Percentiles rank a stretch among this genome's conserved stretches.
Evolutionary conservation across 345 rosid genomes (phyloP).

Genomic region (Gossypium rotundifolium): DNA sequence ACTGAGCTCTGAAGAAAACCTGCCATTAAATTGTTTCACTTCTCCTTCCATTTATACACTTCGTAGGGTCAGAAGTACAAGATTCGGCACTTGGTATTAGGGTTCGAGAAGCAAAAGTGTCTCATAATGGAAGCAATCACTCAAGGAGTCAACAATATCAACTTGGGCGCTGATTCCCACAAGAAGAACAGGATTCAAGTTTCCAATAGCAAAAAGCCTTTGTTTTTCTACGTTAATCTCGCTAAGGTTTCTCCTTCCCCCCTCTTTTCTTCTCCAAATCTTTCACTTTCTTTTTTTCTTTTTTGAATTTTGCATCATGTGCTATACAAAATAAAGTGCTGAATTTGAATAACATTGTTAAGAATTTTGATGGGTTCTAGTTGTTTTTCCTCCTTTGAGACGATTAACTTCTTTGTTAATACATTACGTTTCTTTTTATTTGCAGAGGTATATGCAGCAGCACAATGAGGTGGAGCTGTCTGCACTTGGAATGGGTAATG

Average conservation of each 20-base stretch:
- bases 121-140: slow-evolving; percentile 64
- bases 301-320: background rate
- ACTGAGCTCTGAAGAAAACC: background rate
- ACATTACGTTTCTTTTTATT: slow-evolving; percentile 1
- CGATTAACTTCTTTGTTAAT: background rate
- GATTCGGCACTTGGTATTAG: slow-evolving; percentile 8
- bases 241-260: slow-evolving; percentile 51
- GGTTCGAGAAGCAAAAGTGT: background rate
- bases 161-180: slow-evolving; percentile 38
- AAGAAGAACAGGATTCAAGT: slow-evolving; percentile 93
- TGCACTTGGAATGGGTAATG: slow-evolving; percentile 96
- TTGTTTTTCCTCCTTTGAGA: background rate
- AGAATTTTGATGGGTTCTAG: background rate
- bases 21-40: background rate
- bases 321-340: background rate
- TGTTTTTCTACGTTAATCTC: slow-evolving; percentile 94
- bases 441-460: slow-evolving; percentile 93
- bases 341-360: background rate
- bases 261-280: background rate
- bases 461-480: slow-evolving; percentile 81
- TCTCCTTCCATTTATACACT: background rate
- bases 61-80: background rate
- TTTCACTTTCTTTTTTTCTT: background rate
- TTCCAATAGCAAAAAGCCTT: slow-evolving; percentile 88
- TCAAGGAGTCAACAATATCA: slow-evolving; percentile 58